Conservation (phyloP, 768 basidiomycete genomes). For the Rubroboletus pulcherrimus region DNA sequence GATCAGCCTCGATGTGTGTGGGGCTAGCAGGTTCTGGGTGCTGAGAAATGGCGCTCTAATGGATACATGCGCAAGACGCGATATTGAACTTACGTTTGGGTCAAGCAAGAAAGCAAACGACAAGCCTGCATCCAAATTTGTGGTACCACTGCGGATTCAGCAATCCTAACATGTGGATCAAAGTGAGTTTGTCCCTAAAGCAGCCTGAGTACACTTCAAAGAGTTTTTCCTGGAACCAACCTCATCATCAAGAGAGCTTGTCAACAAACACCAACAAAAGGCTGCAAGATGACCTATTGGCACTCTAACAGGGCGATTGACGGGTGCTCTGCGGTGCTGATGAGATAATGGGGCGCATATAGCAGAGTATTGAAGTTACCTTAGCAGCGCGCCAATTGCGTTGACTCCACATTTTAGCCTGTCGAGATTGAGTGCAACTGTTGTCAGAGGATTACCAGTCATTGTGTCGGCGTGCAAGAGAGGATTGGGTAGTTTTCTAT, state of each 20-base stretch:
- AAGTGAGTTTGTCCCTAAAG: conserved; percentile 44
- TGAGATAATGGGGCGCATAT: background rate
- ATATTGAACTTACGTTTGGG: conserved; percentile 41
- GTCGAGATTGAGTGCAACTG: conserved; percentile 57
- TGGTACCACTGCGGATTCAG: conserved; percentile 48
- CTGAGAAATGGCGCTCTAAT: conserved; percentile 34
- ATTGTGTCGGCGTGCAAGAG: conserved; percentile 14
- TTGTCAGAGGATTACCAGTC: conserved; percentile 45
- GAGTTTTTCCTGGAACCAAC: conserved; percentile 24
- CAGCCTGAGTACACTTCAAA: conserved; percentile 2
- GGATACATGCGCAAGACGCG: background rate
- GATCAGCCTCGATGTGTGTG: conserved; percentile 52
- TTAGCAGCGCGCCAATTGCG: conserved; percentile 52
- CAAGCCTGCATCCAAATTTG: conserved; percentile 54
- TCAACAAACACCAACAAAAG: conserved; percentile 49
- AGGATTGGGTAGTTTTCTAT: conserved; percentile 7
- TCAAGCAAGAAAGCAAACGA: conserved; percentile 45
- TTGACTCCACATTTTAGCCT: conserved; percentile 52
- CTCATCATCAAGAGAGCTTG: conserved; percentile 44
- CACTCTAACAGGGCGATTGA: conserved; percentile 60
- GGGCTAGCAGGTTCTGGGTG: conserved; percentile 48
- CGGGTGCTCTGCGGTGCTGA: conserved; percentile 40
- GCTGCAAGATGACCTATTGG: conserved; percentile 62
- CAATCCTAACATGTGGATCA: conserved; percentile 47
- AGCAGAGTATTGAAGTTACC: conserved; percentile 33